Evolutionary conservation across 2,329 filamentous ascomycete species (phyloP).

Genomic region (Aspergillus sp.): DNA sequence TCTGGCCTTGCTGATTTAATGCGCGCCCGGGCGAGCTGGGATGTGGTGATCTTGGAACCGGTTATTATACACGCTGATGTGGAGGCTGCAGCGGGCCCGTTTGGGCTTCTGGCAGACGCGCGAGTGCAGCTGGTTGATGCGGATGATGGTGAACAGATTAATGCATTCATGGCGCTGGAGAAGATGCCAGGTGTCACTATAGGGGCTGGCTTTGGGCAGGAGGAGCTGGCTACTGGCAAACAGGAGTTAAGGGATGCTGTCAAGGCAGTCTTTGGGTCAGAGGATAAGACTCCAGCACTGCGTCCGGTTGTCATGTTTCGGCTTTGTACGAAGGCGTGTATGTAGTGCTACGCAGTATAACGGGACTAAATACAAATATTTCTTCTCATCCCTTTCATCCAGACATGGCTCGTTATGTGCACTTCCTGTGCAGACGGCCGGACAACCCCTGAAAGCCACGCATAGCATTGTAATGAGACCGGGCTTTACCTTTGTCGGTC

Average conservation of each 20-base stretch:
- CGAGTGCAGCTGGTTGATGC: constrained; percentile 11
- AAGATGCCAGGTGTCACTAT: neutral
- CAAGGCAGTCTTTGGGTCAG: neutral
- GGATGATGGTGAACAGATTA: neutral
- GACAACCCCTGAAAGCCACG: too few species aligned
- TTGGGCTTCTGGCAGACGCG: constrained; percentile 8
- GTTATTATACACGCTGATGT: constrained; percentile 5
- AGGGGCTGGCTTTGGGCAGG: neutral
- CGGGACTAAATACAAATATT: too few species aligned
- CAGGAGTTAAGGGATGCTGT: neutral
- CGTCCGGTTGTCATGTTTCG: neutral
- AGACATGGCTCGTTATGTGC: too few species aligned
- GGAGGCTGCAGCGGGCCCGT: neutral
- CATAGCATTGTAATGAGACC: too few species aligned
- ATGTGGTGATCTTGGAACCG: neutral
- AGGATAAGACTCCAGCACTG: neutral
- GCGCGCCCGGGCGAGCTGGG: neutral
- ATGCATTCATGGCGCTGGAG: neutral
- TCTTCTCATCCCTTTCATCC: too few species aligned
- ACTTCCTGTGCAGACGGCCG: too few species aligned
- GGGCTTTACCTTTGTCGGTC: too few species aligned
- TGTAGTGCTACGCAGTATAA: neutral
- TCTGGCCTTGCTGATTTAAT: neutral
- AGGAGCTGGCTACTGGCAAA: neutral
- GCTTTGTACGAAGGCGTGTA: neutral